Percentiles rank a stretch among this genome's conserved stretches.
Evolutionary conservation across 805 yeast species (phyloP).

Genomic region (Yarrowia keelungensis): DNA sequence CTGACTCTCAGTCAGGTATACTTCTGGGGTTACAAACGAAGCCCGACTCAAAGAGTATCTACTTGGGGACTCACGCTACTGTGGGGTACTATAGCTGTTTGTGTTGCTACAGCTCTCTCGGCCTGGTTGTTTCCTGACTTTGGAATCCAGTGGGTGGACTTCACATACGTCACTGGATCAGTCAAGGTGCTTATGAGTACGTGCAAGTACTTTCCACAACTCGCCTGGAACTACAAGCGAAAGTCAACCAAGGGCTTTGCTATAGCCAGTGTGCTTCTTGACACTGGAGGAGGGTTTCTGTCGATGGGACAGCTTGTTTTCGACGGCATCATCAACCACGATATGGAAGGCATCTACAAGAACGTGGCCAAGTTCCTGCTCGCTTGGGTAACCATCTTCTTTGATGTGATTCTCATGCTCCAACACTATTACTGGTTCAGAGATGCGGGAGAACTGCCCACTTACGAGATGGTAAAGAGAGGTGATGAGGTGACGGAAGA

Average conservation of each 20-base stretch:
- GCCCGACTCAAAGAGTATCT: not conserved
- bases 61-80: not conserved
- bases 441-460: not conserved
- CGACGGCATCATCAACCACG: slow-evolving; percentile 4
- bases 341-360: slow-evolving; percentile 17
- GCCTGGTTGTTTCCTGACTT: slow-evolving; percentile 7
- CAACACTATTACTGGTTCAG: slow-evolving; percentile 15
- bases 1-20: slow-evolving; percentile 7
- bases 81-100: slow-evolving; percentile 2
- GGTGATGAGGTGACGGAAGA: not conserved
- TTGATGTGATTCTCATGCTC: slow-evolving; percentile 20
- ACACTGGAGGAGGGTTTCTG: slow-evolving; percentile 12
- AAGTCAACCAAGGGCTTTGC: slow-evolving; percentile 20
- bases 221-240: slow-evolving; percentile 8
- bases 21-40: slow-evolving; percentile 10
- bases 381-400: slow-evolving; percentile 11
- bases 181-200: slow-evolving; percentile 20
- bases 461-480: slow-evolving; percentile 12
- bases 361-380: slow-evolving; percentile 13
- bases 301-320: slow-evolving; percentile 11
- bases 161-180: not conserved
- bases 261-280: slow-evolving; percentile 9
- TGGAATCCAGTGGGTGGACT: slow-evolving; percentile 9
- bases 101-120: not conserved
- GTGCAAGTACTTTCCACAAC: slow-evolving; percentile 24